phyloP scores from a whole-genome alignment of 108 stramenopile genomes.

The Skeletonema tropicum region DNA sequence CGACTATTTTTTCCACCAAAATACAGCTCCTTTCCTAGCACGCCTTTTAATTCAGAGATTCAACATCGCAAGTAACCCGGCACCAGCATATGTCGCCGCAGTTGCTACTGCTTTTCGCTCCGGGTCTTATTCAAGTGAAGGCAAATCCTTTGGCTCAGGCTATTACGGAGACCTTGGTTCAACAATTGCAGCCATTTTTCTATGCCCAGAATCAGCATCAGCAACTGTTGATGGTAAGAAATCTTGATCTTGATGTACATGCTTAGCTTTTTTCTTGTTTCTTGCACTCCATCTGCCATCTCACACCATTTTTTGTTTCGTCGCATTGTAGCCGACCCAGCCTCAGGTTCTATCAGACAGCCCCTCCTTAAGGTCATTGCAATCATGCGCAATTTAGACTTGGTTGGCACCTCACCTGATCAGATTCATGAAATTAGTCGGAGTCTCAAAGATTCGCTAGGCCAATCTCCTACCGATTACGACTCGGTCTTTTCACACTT shows the following conservation, averaged over 20 bases:
- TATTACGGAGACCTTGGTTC: slow-evolving; percentile 66
- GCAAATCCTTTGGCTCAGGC: slow-evolving; percentile 45
- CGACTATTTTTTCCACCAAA: slow-evolving; percentile 61
- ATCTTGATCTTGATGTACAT: too few relatives aligned
- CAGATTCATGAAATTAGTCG: slow-evolving; percentile 35
- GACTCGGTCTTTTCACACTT: too few relatives aligned
- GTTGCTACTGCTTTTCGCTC: slow-evolving; percentile 57
- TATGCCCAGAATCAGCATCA: slow-evolving; percentile 59
- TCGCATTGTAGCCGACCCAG: slow-evolving; percentile 35
- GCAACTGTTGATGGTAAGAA: slow-evolving; percentile 28
- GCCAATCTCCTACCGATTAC: slow-evolving; percentile 7
- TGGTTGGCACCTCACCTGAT: slow-evolving; percentile 48
- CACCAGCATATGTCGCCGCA: slow-evolving; percentile 56
- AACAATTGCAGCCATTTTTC: slow-evolving; percentile 57
- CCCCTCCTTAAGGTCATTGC: slow-evolving; percentile 56
- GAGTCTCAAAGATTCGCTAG: background rate
- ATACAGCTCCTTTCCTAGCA: slow-evolving; percentile 71
- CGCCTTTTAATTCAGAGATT: slow-evolving; percentile 63
- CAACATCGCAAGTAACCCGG: slow-evolving; percentile 59
- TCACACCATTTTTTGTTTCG: too few relatives aligned
- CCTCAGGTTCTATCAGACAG: slow-evolving; percentile 61
- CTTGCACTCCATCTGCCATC: too few relatives aligned
- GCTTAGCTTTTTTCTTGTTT: too few relatives aligned
- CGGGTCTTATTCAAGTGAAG: slow-evolving; percentile 51
- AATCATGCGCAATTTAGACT: slow-evolving; percentile 8